Evolutionary conservation across 352 stramenopile genomes (phyloP), one percentile per base, ranked within the genome.

Genomic region (Globisporangium solare): DNA sequence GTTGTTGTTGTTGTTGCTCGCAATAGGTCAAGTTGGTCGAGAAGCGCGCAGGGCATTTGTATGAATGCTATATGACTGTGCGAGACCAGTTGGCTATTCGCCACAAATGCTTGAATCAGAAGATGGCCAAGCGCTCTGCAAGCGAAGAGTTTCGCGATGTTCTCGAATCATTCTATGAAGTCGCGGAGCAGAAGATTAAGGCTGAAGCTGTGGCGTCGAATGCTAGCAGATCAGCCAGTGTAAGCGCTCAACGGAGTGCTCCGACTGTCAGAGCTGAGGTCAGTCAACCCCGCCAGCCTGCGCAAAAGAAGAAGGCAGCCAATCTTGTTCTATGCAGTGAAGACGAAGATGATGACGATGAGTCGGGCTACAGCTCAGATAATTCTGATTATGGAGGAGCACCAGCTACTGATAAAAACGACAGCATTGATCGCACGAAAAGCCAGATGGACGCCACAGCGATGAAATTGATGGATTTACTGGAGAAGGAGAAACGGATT

Each of bases 141-240:
- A 85, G 73, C 24, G 83, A 93, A 61, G 68, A 71, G 32, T 92
- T 86, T 59, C 79, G 78, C 5, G 76, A 90, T 43, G 66, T 87
- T 8, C 18, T 93, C 18, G 76, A 86, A 17, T 63, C 45, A 7
- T 68, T 91, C 15, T 64, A 42, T 14, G 35, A 27, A 20, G 20
- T 54, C 39, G 18, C 39, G 2, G 56, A 62, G 37, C 39, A 45
- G 41, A 62, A 52, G 49, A 35, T 43, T 6, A 56, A 50, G 51
- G 48, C 56, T 43, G 39, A 43, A 1, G 47, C 35, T 1, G 20
- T 13, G 40, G 21, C 40, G 7, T 27, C 46, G 17, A 48, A 10
- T 39, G 37, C 39, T 13, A 17, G 7, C 35, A 54, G 46, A 24
- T 2, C 35, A 15, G 13, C 54, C 3, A 20, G 32, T 43, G 21